Evolutionary conservation across 2,329 filamentous ascomycete genomes (phyloP), one percentile per base, ranked within the genome.

Genomic region (Hypoxylon sp.): DNA sequence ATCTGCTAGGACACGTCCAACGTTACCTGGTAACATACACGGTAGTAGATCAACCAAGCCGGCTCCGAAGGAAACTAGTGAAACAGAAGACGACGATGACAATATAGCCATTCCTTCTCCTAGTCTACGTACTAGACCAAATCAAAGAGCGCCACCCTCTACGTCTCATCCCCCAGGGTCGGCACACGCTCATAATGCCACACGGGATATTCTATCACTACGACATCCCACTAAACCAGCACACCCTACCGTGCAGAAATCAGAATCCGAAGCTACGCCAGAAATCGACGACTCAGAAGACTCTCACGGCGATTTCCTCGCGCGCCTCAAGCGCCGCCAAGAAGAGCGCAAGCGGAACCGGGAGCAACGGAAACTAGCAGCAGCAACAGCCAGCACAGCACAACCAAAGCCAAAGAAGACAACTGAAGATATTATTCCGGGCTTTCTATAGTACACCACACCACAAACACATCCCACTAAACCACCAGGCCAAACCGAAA

Each of bases 361-460:
- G n/a, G 73, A 69, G 25, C 71, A 72, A 27, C 67, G 74, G 6
- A 74, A 71, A 58, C 44, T 51, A 66, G 64, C 33, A 30, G 25
- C 25, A 20, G 20, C 20, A 20, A 20, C 20, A 3, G 66, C 55
- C 4, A 71, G 20, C 51, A 70, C 68, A 20, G 27, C 55, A 3
- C 72, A 70, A 35, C 53, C 55, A 20, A 59, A 60, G 10, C 17
- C 64, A 6, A 44, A 58, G 13, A 22, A 64, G 1, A 35, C 68
- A 60, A 48, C 60, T 2, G 61, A 63, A n/a, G 69, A 76, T 55
- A 72, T 74, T 53, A 71, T 76, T 60, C 76, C 75, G 11, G 71
- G 70, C 14, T 77, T 77, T 60, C 54, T 76, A 48, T 76, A 64
- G 71, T 54, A 66, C 30, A 60, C n/a, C 49, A 13, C 11, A 17